Evolutionary conservation across 495 filamentous ascomycete genomes (phyloP).

Genomic region (Elasticomyces elasticus): DNA sequence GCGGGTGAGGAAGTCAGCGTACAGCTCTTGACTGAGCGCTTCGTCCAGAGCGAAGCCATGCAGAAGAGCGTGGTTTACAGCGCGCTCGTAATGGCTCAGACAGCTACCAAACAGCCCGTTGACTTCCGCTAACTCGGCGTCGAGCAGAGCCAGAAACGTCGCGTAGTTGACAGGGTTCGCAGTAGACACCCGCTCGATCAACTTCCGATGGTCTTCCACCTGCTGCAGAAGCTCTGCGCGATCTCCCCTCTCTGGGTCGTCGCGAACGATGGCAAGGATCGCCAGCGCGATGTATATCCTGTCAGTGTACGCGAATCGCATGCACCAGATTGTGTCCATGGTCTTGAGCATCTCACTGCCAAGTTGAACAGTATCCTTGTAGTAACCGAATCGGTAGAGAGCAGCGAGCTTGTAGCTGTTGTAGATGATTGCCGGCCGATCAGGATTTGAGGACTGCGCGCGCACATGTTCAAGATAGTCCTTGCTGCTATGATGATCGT

Average conservation of each 20-base stretch:
- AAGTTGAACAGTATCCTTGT: conserved; percentile 56
- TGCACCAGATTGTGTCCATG: conserved; percentile 55
- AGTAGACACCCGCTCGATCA: conserved; percentile 57
- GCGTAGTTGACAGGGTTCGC: conserved; percentile 71
- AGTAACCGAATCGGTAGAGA: conserved; percentile 66
- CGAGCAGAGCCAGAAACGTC: conserved; percentile 63
- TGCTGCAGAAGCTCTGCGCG: conserved; percentile 46
- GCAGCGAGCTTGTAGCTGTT: conserved; percentile 60
- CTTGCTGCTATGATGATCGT: conserved; percentile 54
- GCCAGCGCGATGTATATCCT: conserved; percentile 63
- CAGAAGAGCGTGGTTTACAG: conserved; percentile 69
- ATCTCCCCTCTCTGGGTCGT: conserved; percentile 41
- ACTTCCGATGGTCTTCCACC: conserved; percentile 47
- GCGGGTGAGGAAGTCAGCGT: conserved; percentile 64
- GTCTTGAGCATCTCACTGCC: conserved; percentile 52
- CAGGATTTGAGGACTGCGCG: conserved; percentile 41
- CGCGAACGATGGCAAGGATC: conserved; percentile 52
- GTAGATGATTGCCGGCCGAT: conserved; percentile 53
- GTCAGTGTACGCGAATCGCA: conserved; percentile 53
- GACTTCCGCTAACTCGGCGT: conserved; percentile 62
- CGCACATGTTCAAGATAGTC: conserved; percentile 53
- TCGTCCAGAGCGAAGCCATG: conserved; percentile 72
- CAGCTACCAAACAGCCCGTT: conserved; percentile 50
- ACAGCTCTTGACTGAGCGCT: conserved; percentile 66
- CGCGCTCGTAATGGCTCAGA: conserved; percentile 60